Conservation (phyloP, 768 basidiomycete genomes). For the Calvatia gigantea region DNA sequence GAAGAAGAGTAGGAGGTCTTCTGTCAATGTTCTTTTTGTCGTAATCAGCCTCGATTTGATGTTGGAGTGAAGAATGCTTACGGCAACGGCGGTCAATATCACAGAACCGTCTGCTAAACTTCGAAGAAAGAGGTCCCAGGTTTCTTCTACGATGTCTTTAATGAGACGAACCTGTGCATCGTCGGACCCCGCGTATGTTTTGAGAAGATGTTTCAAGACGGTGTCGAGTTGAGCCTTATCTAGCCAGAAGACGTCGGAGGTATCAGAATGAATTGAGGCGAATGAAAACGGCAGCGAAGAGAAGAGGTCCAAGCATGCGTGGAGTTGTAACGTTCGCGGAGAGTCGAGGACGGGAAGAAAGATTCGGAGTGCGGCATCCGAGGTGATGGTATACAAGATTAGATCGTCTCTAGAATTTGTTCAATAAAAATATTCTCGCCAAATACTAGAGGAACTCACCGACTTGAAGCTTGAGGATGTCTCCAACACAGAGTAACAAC, state of each 20-base stretch:
- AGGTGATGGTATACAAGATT: conserved; percentile 80
- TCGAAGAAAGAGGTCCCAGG: conserved; percentile 78
- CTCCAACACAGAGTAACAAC: conserved; percentile 73
- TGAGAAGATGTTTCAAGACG: conserved; percentile 41
- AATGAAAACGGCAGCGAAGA: conserved; percentile 49
- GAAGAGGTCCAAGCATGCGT: conserved; percentile 70
- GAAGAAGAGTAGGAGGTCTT: conserved; percentile 79
- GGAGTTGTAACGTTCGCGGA: conserved; percentile 80
- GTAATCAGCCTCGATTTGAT: background rate
- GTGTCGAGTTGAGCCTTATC: conserved; percentile 57
- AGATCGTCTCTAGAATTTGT: conserved; percentile 56
- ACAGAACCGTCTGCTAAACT: conserved; percentile 72
- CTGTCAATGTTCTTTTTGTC: conserved; percentile 76
- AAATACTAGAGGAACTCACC: conserved; percentile 26
- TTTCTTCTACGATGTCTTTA: conserved; percentile 63
- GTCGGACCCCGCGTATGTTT: conserved; percentile 32
- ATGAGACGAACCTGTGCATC: conserved; percentile 45
- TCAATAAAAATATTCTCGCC: background rate
- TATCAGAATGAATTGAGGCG: conserved; percentile 27
- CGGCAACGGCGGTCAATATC: conserved; percentile 68
- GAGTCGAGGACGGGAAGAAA: conserved; percentile 87
- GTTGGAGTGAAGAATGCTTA: conserved; percentile 31
- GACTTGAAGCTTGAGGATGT: conserved; percentile 61
- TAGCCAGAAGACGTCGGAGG: conserved; percentile 65
- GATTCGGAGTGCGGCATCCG: conserved; percentile 78